Evolutionary conservation across 148 eudicot genomes (phyloP), one percentile per base, ranked within the genome.

Genomic region (Rhododendron mucronatum): DNA sequence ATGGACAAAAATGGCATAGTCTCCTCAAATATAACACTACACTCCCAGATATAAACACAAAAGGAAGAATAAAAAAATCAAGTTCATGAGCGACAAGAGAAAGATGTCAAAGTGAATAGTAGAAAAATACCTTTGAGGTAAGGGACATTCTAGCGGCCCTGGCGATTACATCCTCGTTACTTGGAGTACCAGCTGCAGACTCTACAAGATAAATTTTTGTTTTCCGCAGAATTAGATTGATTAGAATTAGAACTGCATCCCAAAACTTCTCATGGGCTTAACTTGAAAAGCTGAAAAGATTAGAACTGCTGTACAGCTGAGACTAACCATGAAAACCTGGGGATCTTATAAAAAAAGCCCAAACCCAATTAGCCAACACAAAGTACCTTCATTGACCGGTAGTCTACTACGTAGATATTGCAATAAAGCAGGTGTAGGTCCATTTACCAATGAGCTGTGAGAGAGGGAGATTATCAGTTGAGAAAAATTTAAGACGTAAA

Each of bases 381-480:
- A 35, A 69, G 59, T 91, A 97, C 99, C 99, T 93, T 94, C 96
- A 84, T 95, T 94, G 47, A 90, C 84, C 65, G 98, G 99, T 63
- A 95, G 99, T 90, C 98, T 94, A 93, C 98, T 91, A 81, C 94
- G 93, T 80, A 97, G 96, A 90, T 92, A 93, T 91, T 86, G 95
- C 89, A 97, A 87, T 86, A 97, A 88, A 87, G 98, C 94, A 78
- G 98, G 88, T 75, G 98, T 94, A 79, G 99, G 98, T 84, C 99
- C 99, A 85, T 92, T 82, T 80, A 97, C 98, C 86, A 97, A 87
- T 82, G 96, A 87, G 85, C 99, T 97, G 92, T 82, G 75, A 73
- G 41, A 77, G 75, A n/a, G 69, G 21, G 30, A n/a, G 77, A 35
- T 33, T 12, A 86, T 78, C 50, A 82, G 85, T 63, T 51, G 37